Conservation (phyloP, 495 filamentous ascomycete species). For the Cetradonia linearis region DNA sequence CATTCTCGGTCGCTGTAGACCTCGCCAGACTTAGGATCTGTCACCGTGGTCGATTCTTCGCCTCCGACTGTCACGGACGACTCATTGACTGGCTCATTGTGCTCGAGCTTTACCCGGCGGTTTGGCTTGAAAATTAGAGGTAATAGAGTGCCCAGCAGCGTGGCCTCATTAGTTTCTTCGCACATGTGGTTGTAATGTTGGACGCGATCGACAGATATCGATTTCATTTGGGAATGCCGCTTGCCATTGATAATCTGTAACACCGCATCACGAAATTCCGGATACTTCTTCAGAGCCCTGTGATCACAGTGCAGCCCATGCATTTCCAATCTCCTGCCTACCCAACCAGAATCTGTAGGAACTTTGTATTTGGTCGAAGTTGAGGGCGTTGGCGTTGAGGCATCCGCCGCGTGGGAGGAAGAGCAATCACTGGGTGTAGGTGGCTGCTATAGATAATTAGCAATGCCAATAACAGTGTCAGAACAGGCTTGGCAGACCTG, state of each 20-base stretch:
- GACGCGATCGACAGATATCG: not conserved
- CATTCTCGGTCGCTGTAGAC: not conserved
- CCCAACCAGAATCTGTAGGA: not conserved
- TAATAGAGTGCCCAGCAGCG: not conserved
- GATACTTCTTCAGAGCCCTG: not conserved
- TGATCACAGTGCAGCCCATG: not conserved
- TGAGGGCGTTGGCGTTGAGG: not conserved
- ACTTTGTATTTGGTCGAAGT: not conserved
- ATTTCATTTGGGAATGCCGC: not conserved
- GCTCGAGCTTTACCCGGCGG: not conserved
- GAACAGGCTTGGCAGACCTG: not conserved
- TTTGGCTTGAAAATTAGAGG: not conserved
- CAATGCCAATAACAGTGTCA: not conserved
- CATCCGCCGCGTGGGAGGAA: no score
- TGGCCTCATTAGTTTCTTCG: not conserved
- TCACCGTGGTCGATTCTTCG: not conserved
- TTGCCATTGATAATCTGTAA: not conserved
- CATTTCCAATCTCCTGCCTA: not conserved
- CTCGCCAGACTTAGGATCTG: not conserved
- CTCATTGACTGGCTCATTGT: not conserved
- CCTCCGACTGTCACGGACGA: not conserved
- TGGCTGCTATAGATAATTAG: not conserved
- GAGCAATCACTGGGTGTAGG: no score
- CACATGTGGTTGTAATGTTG: not conserved
- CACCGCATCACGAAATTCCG: not conserved